A percentile compares a stretch with the other conserved stretches of the same genome.
These are phyloP conservation scores for Cystobasidium pallidum DNA, from an alignment of 1,284 basidiomycete genomes.

Conservation along the genomic window DNA sequence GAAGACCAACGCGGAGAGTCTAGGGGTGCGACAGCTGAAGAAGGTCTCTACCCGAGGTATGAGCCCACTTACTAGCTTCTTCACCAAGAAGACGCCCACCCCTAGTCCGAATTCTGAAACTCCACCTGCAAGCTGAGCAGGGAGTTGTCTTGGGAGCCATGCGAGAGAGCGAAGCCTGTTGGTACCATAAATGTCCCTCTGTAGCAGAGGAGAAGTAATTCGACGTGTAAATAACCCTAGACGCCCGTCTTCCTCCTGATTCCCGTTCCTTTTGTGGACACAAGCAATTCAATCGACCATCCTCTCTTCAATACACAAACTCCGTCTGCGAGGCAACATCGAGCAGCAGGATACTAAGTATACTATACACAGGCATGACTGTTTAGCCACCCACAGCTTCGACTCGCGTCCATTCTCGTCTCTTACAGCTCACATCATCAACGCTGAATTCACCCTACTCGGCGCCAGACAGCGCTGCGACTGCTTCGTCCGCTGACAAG, in stretches of 20 bases:
- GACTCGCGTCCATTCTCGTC: constrained; percentile 7
- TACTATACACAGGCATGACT: neutral
- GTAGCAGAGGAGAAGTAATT: neutral
- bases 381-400: constrained; percentile 5
- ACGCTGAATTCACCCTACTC: constrained; percentile 11
- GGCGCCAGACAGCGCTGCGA: constrained; percentile 24
- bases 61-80: constrained; percentile 45
- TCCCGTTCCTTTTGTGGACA: too few species aligned
- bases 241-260: neutral
- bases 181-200: too few species aligned
- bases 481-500: constrained; percentile 12
- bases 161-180: neutral
- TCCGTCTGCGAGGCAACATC: neutral
- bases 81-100: constrained; percentile 38
- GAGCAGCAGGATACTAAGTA: neutral
- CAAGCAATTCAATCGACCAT: too few species aligned
- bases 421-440: constrained; percentile 10
- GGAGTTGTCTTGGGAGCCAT: neutral
- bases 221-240: neutral
- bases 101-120: constrained; percentile 30
- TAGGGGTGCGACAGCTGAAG: constrained; percentile 40
- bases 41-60: constrained; percentile 44
- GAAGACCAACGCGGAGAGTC: constrained; percentile 28
- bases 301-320: too few species aligned
- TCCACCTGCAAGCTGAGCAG: constrained; percentile 1